Conservation (phyloP, 2,329 filamentous ascomycete species). For the Lecanicillium sp. region DNA sequence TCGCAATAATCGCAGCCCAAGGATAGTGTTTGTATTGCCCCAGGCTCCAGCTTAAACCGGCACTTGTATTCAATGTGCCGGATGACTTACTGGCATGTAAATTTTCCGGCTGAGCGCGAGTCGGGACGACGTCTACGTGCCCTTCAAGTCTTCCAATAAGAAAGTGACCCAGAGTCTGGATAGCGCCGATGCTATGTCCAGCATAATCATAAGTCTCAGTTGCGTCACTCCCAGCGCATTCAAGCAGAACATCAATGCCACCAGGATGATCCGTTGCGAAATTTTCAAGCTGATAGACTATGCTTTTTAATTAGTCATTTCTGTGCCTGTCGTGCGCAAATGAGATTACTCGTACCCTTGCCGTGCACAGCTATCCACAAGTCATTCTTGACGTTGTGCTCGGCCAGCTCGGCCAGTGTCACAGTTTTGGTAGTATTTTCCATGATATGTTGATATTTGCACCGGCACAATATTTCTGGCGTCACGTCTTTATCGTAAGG, state of each 20-base stretch:
- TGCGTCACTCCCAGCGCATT: background rate
- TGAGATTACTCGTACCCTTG: background rate
- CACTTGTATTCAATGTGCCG: background rate
- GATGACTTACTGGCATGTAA: background rate
- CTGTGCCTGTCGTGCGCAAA: background rate
- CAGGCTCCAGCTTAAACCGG: background rate
- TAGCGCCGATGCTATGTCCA: background rate
- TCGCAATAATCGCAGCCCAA: background rate
- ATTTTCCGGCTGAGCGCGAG: no score
- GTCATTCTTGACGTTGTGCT: background rate
- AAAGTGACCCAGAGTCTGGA: background rate
- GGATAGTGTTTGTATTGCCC: background rate
- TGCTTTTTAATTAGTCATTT: background rate
- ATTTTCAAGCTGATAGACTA: background rate
- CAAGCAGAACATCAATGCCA: background rate
- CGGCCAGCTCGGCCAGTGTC: no score
- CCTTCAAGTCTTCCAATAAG: slow-evolving; percentile 1
- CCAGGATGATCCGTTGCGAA: background rate
- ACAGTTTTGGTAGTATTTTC: no score
- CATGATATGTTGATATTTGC: no score
- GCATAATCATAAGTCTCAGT: slow-evolving; percentile 1
- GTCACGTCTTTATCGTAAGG: no score
- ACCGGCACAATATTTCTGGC: no score
- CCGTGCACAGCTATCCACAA: slow-evolving; percentile 1
- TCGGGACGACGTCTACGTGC: no score